Evolutionary conservation across 441 rosid species (phyloP).

Genomic region (Brassica balearica): DNA sequence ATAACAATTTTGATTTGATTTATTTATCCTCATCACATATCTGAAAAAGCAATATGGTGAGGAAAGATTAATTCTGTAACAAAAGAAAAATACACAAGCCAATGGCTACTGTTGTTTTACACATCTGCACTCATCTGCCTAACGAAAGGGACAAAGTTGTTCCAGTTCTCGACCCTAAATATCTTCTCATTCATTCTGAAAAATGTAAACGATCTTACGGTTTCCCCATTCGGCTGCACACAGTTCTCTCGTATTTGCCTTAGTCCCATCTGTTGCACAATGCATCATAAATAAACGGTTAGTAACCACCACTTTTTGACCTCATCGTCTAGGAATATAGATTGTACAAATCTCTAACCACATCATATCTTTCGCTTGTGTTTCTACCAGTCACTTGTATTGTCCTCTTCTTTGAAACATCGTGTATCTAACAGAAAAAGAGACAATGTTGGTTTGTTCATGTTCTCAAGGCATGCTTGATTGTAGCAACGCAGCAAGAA

Average conservation of each 20-base stretch:
- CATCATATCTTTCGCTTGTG: slow-evolving; percentile 58
- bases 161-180: slow-evolving; percentile 72
- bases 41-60: slow-evolving; percentile 51
- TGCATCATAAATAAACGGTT: not conserved
- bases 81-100: slow-evolving; percentile 27
- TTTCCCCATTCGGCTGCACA: slow-evolving; percentile 58
- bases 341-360: slow-evolving; percentile 48
- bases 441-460: slow-evolving; percentile 15
- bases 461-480: slow-evolving; percentile 16
- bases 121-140: slow-evolving; percentile 66
- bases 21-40: slow-evolving; percentile 43
- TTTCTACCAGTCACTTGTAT: slow-evolving; percentile 67
- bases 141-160: slow-evolving; percentile 71
- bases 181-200: slow-evolving; percentile 67
- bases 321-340: not conserved
- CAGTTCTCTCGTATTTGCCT: slow-evolving; percentile 64
- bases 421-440: slow-evolving; percentile 47
- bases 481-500: slow-evolving; percentile 10
- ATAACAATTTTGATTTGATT: slow-evolving; percentile 42
- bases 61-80: slow-evolving; percentile 46
- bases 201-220: slow-evolving; percentile 71
- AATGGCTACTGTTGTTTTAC: slow-evolving; percentile 49
- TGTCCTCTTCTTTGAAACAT: slow-evolving; percentile 56
- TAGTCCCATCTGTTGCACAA: slow-evolving; percentile 58
- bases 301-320: slow-evolving; percentile 11